Evolutionary conservation across 2,329 filamentous ascomycete species (phyloP).

Genomic region (Penicillium sp.): DNA sequence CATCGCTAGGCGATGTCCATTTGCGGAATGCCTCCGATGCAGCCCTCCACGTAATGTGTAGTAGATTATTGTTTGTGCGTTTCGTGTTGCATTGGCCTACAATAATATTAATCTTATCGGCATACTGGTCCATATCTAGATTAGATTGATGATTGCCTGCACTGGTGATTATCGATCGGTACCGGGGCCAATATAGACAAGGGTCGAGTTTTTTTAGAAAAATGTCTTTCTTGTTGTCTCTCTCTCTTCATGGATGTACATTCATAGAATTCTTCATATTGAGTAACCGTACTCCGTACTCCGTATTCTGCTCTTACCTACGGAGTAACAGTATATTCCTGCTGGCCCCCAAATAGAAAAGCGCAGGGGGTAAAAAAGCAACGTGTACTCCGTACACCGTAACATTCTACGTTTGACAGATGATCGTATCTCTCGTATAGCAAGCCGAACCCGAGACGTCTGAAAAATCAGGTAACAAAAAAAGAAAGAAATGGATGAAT

Average conservation of each 20-base stretch:
- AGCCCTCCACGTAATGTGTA: slow-evolving; percentile 3
- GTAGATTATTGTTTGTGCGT: not conserved
- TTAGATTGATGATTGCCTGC: slow-evolving; percentile 3
- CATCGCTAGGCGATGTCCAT: slow-evolving; percentile 12
- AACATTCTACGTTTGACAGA: not conserved
- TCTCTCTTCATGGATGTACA: not conserved
- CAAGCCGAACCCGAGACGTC: not conserved
- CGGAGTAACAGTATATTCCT: not conserved
- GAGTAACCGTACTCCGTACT: not conserved
- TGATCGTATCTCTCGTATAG: not conserved
- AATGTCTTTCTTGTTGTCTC: not conserved
- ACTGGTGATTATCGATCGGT: not conserved
- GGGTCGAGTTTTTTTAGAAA: not conserved
- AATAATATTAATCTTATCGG: not conserved
- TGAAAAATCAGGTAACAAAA: slow-evolving; percentile 4
- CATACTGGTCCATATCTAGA: slow-evolving; percentile 3
- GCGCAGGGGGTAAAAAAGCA: not conserved
- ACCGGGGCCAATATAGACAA: not conserved
- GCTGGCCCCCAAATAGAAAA: not conserved
- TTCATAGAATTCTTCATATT: not conserved
- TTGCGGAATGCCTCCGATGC: slow-evolving; percentile 22
- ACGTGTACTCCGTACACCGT: not conserved
- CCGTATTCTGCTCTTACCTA: too few relatives aligned
- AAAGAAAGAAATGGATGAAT: slow-evolving; percentile 3
- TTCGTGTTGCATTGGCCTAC: slow-evolving; percentile 1